Conservation (phyloP, 2,329 filamentous ascomycete genomes). For the Colletotrichum camelliae region DNA sequence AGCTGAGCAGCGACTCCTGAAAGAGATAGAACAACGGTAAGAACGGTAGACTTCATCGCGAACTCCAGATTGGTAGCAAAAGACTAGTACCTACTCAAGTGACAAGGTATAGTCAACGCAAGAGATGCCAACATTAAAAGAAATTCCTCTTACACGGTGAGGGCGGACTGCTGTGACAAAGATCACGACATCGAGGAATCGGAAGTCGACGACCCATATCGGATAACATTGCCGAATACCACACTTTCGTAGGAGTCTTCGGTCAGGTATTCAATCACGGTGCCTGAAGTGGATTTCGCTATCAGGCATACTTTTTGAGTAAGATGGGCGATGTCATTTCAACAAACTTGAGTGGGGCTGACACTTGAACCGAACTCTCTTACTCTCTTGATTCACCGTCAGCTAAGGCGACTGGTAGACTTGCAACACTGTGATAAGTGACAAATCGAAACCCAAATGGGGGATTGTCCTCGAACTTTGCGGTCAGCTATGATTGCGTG, state of each 20-base stretch:
- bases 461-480: not conserved
- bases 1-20: not conserved
- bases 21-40: not conserved
- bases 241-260: not conserved
- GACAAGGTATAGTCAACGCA: accelerated
- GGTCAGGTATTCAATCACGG: not conserved
- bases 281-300: not conserved
- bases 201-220: not conserved
- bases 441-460: not conserved
- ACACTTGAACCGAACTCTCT: not conserved
- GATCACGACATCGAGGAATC: not conserved
- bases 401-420: not conserved
- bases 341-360: not conserved
- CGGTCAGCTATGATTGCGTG: not conserved
- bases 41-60: not conserved
- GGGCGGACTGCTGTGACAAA: not conserved
- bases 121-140: not conserved
- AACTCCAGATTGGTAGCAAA: not conserved
- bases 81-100: not conserved
- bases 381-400: not conserved
- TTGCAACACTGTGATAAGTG: not conserved
- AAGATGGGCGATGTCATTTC: not conserved
- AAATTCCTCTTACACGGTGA: not conserved
- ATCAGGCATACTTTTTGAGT: not conserved
- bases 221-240: not conserved